phyloP scores from a whole-genome alignment of 257 asterid genomes.

The Ajuga chamaepitys region DNA sequence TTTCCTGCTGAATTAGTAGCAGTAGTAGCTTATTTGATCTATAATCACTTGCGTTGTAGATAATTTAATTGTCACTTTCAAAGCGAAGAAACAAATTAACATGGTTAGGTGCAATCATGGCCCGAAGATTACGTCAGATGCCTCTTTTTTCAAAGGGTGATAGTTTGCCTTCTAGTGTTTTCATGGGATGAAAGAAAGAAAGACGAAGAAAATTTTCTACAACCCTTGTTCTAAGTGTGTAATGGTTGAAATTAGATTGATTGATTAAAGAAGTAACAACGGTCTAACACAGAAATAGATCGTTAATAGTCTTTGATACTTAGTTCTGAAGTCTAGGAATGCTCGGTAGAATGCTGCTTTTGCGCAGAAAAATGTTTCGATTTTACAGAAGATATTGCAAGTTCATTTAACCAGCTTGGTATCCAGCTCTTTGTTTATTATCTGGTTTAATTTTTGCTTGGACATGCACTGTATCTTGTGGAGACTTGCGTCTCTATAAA shows the following conservation, averaged over 20 bases:
- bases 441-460: background rate
- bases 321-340: background rate
- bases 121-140: background rate
- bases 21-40: too few species aligned
- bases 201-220: background rate
- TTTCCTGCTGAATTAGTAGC: background rate
- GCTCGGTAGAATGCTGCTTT: background rate
- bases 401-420: background rate
- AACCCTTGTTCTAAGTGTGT: background rate
- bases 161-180: background rate
- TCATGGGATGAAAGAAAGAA: background rate
- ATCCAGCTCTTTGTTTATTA: background rate
- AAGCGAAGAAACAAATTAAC: background rate
- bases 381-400: background rate
- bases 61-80: too few species aligned
- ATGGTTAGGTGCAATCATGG: background rate
- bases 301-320: background rate
- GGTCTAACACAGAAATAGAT: too few species aligned
- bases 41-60: too few species aligned
- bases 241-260: background rate
- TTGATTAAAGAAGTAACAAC: too few species aligned
- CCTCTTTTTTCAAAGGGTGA: background rate
- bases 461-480: background rate
- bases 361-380: background rate
- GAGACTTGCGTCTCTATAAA: background rate